Evolutionary conservation across 2,329 filamentous ascomycete genomes (phyloP).

Genomic region (Colletotrichum karsti): DNA sequence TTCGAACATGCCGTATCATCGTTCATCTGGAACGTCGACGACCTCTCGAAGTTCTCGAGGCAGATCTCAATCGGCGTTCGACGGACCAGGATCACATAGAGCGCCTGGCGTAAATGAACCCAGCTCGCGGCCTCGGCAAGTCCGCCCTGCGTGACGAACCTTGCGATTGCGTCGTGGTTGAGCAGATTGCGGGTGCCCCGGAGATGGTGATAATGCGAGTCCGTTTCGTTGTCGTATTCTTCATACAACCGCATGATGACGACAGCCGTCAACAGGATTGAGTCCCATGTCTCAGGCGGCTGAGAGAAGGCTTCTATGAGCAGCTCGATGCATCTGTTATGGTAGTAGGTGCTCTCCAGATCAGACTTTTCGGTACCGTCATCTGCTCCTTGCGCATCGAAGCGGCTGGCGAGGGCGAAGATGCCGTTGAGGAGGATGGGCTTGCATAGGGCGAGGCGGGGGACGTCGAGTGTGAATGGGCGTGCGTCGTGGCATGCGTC

Average conservation of each 20-base stretch:
- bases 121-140: conserved; percentile 48
- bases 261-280: conserved; percentile 55
- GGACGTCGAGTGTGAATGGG: conserved; percentile 54
- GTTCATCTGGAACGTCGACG: conserved; percentile 23
- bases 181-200: conserved; percentile 46
- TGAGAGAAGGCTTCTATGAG: conserved; percentile 53
- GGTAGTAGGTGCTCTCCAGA: conserved; percentile 51
- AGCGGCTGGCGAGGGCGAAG: conserved; percentile 53
- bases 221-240: conserved; percentile 42
- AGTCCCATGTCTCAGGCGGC: conserved; percentile 51
- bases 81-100: conserved; percentile 44
- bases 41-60: conserved; percentile 31
- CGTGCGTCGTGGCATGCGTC: conserved; percentile 31
- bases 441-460: conserved; percentile 52
- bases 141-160: conserved; percentile 45
- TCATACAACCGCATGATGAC: conserved; percentile 59
- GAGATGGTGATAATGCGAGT: conserved; percentile 48
- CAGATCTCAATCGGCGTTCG: conserved; percentile 30
- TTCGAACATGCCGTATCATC: conserved; percentile 33
- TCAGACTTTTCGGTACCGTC: conserved; percentile 37
- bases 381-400: conserved; percentile 48
- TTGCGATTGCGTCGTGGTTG: conserved; percentile 41
- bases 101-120: conserved; percentile 49
- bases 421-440: conserved; percentile 57
- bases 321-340: conserved; percentile 53